These are phyloP conservation scores for Lodderomyces elongisporus DNA, from an alignment of 1,139 yeast genomes.

Conservation along the genomic window DNA sequence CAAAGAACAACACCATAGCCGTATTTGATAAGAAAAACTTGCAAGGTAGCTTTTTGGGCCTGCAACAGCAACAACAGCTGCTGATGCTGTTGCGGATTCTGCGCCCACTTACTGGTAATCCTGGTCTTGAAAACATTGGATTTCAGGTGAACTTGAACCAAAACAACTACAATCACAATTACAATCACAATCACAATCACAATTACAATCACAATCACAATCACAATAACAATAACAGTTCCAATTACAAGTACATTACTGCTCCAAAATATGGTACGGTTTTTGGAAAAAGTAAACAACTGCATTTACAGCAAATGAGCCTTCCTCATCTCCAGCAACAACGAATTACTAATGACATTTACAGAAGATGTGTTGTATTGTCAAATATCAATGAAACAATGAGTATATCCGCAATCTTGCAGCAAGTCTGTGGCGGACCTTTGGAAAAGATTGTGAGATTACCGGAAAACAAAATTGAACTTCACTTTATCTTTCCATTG, in stretches of 20 bases:
- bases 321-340: conserved; percentile 3
- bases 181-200: background rate
- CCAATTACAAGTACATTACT: background rate
- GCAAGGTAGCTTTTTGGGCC: background rate
- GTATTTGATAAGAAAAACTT: conserved; percentile 2
- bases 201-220: background rate
- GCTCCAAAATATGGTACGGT: conserved; percentile 9
- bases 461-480: conserved; percentile 29
- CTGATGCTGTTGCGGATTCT: background rate
- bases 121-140: conserved; percentile 14
- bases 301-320: too few species aligned
- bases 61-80: conserved; percentile 1
- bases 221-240: background rate
- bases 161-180: background rate
- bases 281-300: conserved; percentile 5
- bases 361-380: conserved; percentile 15
- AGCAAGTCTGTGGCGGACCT: conserved; percentile 72
- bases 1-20: conserved; percentile 4
- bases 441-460: conserved; percentile 44
- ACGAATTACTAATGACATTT: background rate
- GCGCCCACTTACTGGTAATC: conserved; percentile 11
- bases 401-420: conserved; percentile 48
- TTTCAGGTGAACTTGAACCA: background rate
- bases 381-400: conserved; percentile 15
- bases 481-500: conserved; percentile 49